Evolutionary conservation across 768 basidiomycete species (phyloP), one percentile per base, ranked within the genome.

Genomic region (Leucosporidium yakuticum): DNA sequence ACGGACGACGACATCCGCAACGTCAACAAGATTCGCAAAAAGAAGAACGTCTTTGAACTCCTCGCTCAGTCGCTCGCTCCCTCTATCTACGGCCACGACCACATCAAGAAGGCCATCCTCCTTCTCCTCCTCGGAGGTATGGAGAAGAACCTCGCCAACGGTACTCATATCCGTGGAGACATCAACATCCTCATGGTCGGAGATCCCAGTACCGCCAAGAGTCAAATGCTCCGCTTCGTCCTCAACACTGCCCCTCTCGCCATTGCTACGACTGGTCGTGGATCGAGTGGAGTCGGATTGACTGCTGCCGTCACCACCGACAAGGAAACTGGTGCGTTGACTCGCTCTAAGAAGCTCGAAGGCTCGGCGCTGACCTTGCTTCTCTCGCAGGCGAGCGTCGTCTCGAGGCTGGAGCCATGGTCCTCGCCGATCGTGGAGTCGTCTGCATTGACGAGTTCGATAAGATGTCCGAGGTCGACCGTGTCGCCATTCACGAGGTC

Each of bases 371-470:
- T 66, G 27, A 11, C 51, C 56, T 64, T n/a, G 29, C 14, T 51
- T 23, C 25, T 12, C 29, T n/a, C 19, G 36, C 69, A 78, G 79
- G 80, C 62, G 96, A 99, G 77, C 86, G 96, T 68, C 83, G 96
- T 69, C 84, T 99, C 60, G 96, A 99, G 81, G 96, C 96, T 5
- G 96, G 96, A 54, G 96, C 96, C 19, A 99, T 99, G 96, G 96
- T 99, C 63, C 87, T 99, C 67, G 96, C 96, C 34, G 96, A 99
- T 79, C 87, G 95, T 74, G 96, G 96, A 23, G 93, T 99, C 27
- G 95, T 99, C 55, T 99, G 96, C 79, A 98, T 99, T 74, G 96
- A 99, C 79, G 96, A 99, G 80, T 99, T 99, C 76, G 96, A 99
- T 84, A 99, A 99, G 79, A 98, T 99, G 96, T 94, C 91, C 32